Conservation (phyloP, 805 yeast species). For the Wickerhamiella kurtzmanii region DNA sequence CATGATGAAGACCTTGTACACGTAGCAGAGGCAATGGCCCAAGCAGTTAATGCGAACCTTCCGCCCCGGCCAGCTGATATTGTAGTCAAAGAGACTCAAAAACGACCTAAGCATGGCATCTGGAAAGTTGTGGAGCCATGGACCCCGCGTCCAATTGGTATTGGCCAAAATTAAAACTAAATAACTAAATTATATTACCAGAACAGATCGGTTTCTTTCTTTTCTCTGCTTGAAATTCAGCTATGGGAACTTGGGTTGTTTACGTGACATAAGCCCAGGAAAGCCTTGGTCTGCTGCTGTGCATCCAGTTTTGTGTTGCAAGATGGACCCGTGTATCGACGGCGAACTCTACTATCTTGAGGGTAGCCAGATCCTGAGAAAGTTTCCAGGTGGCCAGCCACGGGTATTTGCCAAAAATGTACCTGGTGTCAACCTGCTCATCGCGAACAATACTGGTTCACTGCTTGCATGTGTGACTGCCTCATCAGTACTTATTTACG, state of each 20-base stretch:
- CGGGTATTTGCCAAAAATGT: not conserved
- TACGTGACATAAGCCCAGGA: not conserved
- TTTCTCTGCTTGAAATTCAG: too few relatives aligned
- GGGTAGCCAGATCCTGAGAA: not conserved
- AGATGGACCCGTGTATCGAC: not conserved
- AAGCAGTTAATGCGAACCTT: slow-evolving; percentile 8
- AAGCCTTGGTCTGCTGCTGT: too few relatives aligned
- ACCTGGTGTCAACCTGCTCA: not conserved
- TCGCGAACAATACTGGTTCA: not conserved
- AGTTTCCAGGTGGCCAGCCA: not conserved
- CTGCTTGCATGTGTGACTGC: not conserved
- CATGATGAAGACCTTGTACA: not conserved
- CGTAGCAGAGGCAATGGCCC: slow-evolving; percentile 18
- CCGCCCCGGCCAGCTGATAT: not conserved
- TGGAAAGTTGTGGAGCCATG: not conserved
- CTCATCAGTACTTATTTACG: not conserved
- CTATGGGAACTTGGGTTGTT: too few relatives aligned
- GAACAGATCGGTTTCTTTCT: too few relatives aligned
- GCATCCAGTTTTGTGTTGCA: too few relatives aligned
- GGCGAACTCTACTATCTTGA: not conserved
- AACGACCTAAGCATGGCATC: not conserved
- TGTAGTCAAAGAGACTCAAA: not conserved
- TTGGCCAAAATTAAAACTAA: too few relatives aligned
- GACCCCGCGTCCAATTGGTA: not conserved
- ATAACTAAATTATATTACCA: too few relatives aligned